phyloP scores from a whole-genome alignment of 2,329 filamentous ascomycete genomes.

The Trichoderma sp. region DNA sequence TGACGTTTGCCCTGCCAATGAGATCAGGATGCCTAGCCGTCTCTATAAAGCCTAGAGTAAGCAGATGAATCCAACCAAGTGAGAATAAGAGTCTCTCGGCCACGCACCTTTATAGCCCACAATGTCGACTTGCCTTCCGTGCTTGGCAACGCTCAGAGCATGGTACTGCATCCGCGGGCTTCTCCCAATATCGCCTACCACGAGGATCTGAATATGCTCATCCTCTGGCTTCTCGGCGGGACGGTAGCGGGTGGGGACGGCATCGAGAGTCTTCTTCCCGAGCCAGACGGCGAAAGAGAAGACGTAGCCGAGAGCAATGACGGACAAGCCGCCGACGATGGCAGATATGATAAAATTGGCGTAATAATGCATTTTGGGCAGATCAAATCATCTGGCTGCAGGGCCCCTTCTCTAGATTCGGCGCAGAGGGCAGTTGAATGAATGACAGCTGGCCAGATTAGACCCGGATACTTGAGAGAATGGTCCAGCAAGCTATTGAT shows the following conservation, averaged over 20 bases:
- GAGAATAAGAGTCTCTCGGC: not conserved
- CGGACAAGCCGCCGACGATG: conserved; percentile 39
- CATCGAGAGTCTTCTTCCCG: conserved; percentile 29
- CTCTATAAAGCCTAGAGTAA: conserved; percentile 51
- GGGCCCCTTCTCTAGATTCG: not conserved
- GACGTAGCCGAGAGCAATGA: conserved; percentile 36
- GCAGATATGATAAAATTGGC: conserved; percentile 39
- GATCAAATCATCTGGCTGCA: not conserved
- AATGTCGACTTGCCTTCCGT: conserved; percentile 77
- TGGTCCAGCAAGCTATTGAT: not conserved
- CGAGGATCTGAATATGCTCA: conserved; percentile 73
- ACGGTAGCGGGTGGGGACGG: conserved; percentile 41
- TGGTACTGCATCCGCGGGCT: conserved; percentile 99
- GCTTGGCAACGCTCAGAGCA: conserved; percentile 84
- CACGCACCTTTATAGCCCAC: conserved; percentile 79
- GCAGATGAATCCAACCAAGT: not conserved
- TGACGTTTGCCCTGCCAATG: conserved; percentile 65
- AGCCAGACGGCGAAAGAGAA: conserved; percentile 31
- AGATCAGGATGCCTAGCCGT: conserved; percentile 81
- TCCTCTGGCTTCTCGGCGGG: conserved; percentile 40
- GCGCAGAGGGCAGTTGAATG: not conserved
- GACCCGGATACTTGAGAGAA: not conserved
- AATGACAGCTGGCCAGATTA: conserved; percentile 17
- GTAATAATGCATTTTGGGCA: conserved; percentile 3
- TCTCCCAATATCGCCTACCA: conserved; percentile 91